These are phyloP conservation scores for Penicillium sp. DNA, from an alignment of 2,329 filamentous ascomycete genomes.

Conservation along the genomic window DNA sequence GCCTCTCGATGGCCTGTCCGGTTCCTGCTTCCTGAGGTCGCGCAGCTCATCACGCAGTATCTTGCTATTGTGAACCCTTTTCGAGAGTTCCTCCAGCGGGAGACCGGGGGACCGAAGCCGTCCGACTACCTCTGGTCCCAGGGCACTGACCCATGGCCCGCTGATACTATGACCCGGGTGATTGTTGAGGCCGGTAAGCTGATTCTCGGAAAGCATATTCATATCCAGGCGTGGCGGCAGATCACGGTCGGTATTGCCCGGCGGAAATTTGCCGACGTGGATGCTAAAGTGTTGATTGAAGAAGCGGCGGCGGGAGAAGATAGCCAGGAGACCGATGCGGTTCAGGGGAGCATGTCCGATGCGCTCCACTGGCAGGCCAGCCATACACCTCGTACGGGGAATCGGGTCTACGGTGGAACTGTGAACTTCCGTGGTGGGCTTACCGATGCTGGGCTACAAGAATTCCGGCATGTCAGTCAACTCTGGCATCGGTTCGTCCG, in stretches of 20 bases:
- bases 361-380: neutral
- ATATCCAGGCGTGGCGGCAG: neutral
- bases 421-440: neutral
- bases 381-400: neutral
- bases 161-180: neutral
- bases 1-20: neutral
- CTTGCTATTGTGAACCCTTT: neutral
- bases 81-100: neutral
- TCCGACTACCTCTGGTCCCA: neutral
- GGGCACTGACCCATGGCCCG: neutral
- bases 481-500: neutral
- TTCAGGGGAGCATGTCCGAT: neutral
- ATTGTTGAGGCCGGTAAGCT: neutral
- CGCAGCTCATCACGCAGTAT: neutral
- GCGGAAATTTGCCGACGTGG: neutral
- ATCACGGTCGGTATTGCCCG: neutral
- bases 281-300: neutral
- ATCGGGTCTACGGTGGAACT: neutral
- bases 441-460: neutral
- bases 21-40: neutral
- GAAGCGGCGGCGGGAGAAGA: too few relatives aligned
- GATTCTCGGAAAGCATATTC: neutral
- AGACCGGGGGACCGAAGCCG: neutral
- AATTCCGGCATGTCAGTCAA: neutral
- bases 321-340: neutral